These are phyloP conservation scores for Cercospora nicotianae DNA, from an alignment of 2,329 filamentous ascomycete species.

Conservation along the genomic window DNA sequence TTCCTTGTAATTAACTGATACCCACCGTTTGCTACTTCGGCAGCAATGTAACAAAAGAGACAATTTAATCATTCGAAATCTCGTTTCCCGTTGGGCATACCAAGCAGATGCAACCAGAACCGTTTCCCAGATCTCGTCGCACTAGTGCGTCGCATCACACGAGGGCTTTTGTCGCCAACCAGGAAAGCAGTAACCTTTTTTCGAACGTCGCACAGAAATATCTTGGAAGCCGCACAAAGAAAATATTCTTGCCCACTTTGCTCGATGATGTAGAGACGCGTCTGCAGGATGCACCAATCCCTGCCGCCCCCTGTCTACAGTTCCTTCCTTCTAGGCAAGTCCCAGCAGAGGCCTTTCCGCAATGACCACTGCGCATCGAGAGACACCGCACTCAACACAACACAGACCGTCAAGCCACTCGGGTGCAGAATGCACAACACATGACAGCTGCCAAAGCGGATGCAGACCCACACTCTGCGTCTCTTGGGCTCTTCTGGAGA, in stretches of 20 bases:
- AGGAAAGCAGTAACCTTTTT: background rate
- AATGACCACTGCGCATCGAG: conserved; percentile 2
- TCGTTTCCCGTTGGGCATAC: background rate
- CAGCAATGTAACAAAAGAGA: conserved; percentile 5
- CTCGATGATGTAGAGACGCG: conserved; percentile 24
- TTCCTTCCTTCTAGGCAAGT: background rate
- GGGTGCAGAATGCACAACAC: conserved; percentile 6
- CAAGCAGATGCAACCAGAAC: background rate
- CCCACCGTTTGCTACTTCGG: conserved; percentile 11
- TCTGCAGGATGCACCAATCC: conserved; percentile 17
- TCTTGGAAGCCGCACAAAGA: background rate
- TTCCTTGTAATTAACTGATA: conserved; percentile 23
- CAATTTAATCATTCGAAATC: background rate
- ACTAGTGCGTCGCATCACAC: background rate
- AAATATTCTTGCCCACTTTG: background rate
- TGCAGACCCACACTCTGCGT: background rate
- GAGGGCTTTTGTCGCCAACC: background rate
- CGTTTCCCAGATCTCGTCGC: background rate
- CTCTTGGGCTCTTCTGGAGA: background rate
- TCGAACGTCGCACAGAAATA: conserved; percentile 14
- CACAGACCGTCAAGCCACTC: background rate
- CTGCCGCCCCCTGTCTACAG: conserved; percentile 1
- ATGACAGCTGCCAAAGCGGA: conserved; percentile 26
- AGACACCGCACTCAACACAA: background rate
- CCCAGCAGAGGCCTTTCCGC: background rate